These are phyloP conservation scores for Canavalia ensiformis DNA, from an alignment of 306 rosid genomes.

Conservation along the genomic window DNA sequence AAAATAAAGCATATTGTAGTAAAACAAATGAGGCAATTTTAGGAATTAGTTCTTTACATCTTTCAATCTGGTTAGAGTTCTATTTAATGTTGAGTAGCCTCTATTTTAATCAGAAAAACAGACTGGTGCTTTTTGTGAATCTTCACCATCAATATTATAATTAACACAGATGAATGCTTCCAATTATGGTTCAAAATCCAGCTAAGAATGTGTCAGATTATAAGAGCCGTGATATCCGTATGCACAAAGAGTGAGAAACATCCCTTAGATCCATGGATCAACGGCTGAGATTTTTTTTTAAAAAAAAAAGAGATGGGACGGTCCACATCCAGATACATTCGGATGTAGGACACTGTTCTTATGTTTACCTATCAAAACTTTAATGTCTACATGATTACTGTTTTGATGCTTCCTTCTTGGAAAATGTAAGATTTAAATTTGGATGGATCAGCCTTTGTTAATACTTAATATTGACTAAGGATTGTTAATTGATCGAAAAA, in stretches of 20 bases:
- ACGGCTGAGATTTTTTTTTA: no score
- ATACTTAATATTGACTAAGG: neutral
- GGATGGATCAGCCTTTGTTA: slow-evolving; percentile 4
- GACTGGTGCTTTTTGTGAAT: slow-evolving; percentile 30
- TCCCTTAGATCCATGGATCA: no score
- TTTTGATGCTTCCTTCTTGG: slow-evolving; percentile 4
- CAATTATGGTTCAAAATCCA: neutral
- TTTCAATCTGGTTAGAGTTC: slow-evolving; percentile 11
- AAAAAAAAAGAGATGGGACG: no score
- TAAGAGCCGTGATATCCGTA: neutral
- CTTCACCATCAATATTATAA: slow-evolving; percentile 13
- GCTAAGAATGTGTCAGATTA: neutral
- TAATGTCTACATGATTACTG: neutral
- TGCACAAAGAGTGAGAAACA: no score
- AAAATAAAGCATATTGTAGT: slow-evolving; percentile 19
- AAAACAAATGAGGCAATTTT: slow-evolving; percentile 17
- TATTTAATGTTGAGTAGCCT: neutral
- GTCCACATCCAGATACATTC: no score
- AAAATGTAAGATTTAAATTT: neutral
- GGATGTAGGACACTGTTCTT: no score
- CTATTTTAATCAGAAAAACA: neutral
- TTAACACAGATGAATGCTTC: neutral
- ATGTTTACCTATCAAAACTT: no score
- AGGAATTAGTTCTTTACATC: slow-evolving; percentile 7
- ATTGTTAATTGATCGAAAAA: neutral